Evolutionary conservation across 1,284 basidiomycete genomes (phyloP).

Genomic region (Moniliophthora roreri): DNA sequence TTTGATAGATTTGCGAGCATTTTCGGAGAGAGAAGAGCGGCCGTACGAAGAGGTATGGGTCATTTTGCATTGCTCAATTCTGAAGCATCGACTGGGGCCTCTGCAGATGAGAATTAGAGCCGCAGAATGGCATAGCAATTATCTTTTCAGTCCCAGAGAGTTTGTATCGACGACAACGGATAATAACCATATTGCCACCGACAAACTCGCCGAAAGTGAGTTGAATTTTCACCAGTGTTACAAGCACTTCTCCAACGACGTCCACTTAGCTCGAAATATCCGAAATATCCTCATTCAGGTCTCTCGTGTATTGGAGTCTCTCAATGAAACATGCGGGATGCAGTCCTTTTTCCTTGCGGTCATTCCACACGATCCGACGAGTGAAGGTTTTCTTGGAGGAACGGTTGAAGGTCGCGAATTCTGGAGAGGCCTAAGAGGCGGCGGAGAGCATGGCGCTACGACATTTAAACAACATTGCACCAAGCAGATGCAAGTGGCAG

Average conservation of each 20-base stretch:
- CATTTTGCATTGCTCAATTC: conserved; percentile 3
- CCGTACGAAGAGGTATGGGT: conserved; percentile 55
- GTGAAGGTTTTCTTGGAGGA: conserved; percentile 62
- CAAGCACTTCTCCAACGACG: not conserved
- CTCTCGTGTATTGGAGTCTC: conserved; percentile 51
- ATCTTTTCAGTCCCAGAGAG: conserved; percentile 37
- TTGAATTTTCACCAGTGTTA: not conserved
- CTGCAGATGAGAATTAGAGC: conserved; percentile 50
- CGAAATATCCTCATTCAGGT: conserved; percentile 43
- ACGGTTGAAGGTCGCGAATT: conserved; percentile 59
- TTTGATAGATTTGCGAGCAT: conserved; percentile 53
- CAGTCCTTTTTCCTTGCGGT: conserved; percentile 64
- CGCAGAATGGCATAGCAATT: conserved; percentile 57
- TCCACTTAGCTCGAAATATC: conserved; percentile 39
- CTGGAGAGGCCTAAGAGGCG: conserved; percentile 58
- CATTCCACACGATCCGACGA: conserved; percentile 43
- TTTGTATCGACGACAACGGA: too few relatives aligned
- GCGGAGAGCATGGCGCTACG: conserved; percentile 55
- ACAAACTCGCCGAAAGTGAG: conserved; percentile 8
- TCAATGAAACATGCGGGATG: conserved; percentile 45
- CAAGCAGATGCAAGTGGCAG: conserved; percentile 16
- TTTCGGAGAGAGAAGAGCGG: conserved; percentile 55
- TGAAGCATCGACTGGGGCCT: conserved; percentile 10
- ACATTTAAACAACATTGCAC: conserved; percentile 51
- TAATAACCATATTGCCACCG: conserved; percentile 20